Evolutionary conservation across 2,329 filamentous ascomycete species (phyloP).

Genomic region (Fonsecaea pedrosoi): DNA sequence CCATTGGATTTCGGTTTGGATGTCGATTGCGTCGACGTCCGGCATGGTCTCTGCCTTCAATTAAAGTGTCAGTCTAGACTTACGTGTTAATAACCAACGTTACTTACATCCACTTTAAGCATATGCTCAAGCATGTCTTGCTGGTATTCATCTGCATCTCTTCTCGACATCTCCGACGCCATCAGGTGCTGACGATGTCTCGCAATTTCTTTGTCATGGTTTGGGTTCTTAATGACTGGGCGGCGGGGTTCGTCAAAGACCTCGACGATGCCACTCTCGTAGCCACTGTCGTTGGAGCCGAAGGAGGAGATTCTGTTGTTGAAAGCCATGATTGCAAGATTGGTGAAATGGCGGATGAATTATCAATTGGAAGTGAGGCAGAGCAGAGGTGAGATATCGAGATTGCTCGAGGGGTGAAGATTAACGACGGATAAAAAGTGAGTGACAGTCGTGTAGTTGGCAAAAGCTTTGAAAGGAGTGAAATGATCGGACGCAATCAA

Average conservation of each 20-base stretch:
- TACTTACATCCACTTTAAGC: slow-evolving; percentile 83
- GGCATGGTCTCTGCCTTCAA: slow-evolving; percentile 80
- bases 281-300: slow-evolving; percentile 65
- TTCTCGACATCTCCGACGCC: slow-evolving; percentile 83
- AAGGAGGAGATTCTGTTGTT: slow-evolving; percentile 54
- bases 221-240: slow-evolving; percentile 66
- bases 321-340: slow-evolving; percentile 59
- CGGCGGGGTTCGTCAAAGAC: slow-evolving; percentile 58
- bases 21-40: slow-evolving; percentile 97
- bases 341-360: slow-evolving; percentile 7
- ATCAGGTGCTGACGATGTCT: slow-evolving; percentile 86
- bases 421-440: slow-evolving; percentile 37
- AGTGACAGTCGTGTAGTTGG: slow-evolving; percentile 39
- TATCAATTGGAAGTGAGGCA: slow-evolving; percentile 16
- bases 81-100: slow-evolving; percentile 36
- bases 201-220: slow-evolving; percentile 78
- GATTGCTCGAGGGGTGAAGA: not conserved
- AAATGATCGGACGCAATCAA: slow-evolving; percentile 37
- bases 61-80: slow-evolving; percentile 11
- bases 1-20: slow-evolving; percentile 99
- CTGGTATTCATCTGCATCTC: slow-evolving; percentile 87
- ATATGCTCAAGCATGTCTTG: slow-evolving; percentile 95
- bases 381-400: slow-evolving; percentile 15
- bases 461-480: slow-evolving; percentile 30
- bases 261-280: slow-evolving; percentile 71